Base-by-base conservation (phyloP, 129 eudicot genomes). In the Silybum marianum region DNA sequence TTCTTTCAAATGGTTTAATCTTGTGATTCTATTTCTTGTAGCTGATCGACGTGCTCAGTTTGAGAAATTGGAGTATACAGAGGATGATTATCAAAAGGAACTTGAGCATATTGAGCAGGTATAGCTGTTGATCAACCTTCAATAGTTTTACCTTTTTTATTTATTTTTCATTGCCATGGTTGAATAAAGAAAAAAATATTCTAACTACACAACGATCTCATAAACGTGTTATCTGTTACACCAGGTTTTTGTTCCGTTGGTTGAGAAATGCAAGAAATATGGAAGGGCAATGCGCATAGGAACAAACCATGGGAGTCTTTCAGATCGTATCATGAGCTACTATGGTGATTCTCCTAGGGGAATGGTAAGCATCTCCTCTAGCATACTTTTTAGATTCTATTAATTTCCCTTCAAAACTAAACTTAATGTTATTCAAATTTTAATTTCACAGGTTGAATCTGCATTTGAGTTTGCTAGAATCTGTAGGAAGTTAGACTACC, bases 331-430 rank as follows among this genome's bases (percentile, higher is more conserved):
- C 81, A 95, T 95, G 99, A 95, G 99, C 71, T 95, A 95, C 75
- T 89, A 95, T 85, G 99, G 99, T 69, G 99, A 95, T 89, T 95
- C 99, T 76, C 99, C 99, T 21, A 93, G 99, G 72, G 99, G 99
- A 74, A 95, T 95, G 99, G 99, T 95, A 73, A 87, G 89, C 48
- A 79, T 77, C 75, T 69, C 22, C 51, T 83, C 38, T 73, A 60
- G 72, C 69, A 39, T 67, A 22, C 63, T 40, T 39, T 18, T 68
- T 68, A 19, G 40, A 51, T 78, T 78, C 71, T 13, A 36, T 63
- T 26, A 4, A 54, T 69, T 18, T 34, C 21, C 46, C 19, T 19
- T 77, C 16, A 58, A 32, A 63, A 23, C 24, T n/a, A 48, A 18
- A 22, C 30, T 9, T n/a, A n/a, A 14, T 78, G 58, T 75, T 36